Evolutionary conservation across 768 basidiomycete genomes (phyloP), one percentile per base, ranked within the genome.

Genomic region (Hortiboletus flavorubellus): DNA sequence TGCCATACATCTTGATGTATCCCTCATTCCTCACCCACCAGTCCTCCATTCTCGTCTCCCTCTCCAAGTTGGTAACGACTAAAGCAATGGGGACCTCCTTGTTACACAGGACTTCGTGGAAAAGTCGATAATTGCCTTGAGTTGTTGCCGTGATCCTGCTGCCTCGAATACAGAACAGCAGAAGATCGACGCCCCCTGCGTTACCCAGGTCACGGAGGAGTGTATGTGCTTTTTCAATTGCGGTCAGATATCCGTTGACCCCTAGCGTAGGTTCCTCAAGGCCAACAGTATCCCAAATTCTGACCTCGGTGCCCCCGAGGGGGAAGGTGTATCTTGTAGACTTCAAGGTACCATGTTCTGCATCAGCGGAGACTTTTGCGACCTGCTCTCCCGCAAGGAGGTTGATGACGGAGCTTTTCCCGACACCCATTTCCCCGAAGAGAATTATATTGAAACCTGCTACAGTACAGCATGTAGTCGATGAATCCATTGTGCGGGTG

Each of bases 401-500:
- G 61, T 79, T 79, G 54, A 79, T 65, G 40, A 78, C 65, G 16
- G 75, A 76, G 49, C 78, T 79, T 53, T 79, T 79, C 14, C 74
- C 73, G 49, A 72, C 69, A 2, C 69, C 69, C 2, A 60, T 61
- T 54, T 70, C 69, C 23, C 69, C 69, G 31, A 70, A 70, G 44
- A 70, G 62, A n/a, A 70, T 60, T 23, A 70, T 46, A 15, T 72
- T 70, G 58, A 69, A 54, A 33, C 59, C 46, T 46, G 41, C 49
- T 51, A 29, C 2, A 33, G 16, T n/a, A 21, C 8, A 11, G 12
- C 34, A 43, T 45, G 45, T 50, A 38, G 34, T 56, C 29, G 18
- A 52, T 39, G 47, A 47, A 54, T 49, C 9, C 33, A 31, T 42
- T 3, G 23, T 10, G 53, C 4, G 46, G 37, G 16, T 9, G 15